These are phyloP conservation scores for Diaporthe velutina DNA, from an alignment of 2,329 filamentous ascomycete genomes.

Conservation along the genomic window DNA sequence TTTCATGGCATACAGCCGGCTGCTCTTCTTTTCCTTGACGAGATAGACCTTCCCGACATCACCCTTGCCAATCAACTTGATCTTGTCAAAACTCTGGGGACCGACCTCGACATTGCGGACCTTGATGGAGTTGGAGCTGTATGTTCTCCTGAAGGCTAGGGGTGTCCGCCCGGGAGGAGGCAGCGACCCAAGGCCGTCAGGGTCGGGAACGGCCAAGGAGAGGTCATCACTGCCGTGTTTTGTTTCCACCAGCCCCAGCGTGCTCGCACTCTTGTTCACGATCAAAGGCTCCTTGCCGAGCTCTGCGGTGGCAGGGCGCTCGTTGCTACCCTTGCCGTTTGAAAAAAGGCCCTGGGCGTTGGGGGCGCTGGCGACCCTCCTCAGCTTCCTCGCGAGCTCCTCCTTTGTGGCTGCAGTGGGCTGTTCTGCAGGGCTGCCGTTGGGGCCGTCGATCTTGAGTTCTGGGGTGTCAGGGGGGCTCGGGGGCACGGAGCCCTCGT, in stretches of 20 bases:
- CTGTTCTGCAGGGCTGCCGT: slow-evolving; percentile 74
- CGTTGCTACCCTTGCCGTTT: slow-evolving; percentile 68
- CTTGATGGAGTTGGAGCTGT: slow-evolving; percentile 99
- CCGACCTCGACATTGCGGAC: slow-evolving; percentile 97
- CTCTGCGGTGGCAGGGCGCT: slow-evolving; percentile 87
- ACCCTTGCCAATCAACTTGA: slow-evolving; percentile 98
- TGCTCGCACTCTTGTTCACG: slow-evolving; percentile 65
- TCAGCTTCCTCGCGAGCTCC: slow-evolving; percentile 91
- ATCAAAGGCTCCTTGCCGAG: slow-evolving; percentile 84
- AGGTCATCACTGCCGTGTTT: slow-evolving; percentile 56
- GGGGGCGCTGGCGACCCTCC: slow-evolving; percentile 94
- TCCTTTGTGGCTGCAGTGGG: slow-evolving; percentile 87
- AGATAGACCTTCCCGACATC: slow-evolving; percentile 99
- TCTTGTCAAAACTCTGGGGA: slow-evolving; percentile 97
- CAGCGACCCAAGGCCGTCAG: slow-evolving; percentile 71
- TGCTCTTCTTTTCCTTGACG: slow-evolving; percentile 97
- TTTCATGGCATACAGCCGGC: slow-evolving; percentile 97
- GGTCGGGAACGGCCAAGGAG: slow-evolving; percentile 56
- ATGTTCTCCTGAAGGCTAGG: slow-evolving; percentile 90
- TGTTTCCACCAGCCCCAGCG: slow-evolving; percentile 61
- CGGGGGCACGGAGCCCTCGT: slow-evolving; percentile 91
- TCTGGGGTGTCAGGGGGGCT: slow-evolving; percentile 92
- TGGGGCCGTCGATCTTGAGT: slow-evolving; percentile 78
- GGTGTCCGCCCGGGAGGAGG: slow-evolving; percentile 77
- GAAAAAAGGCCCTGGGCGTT: slow-evolving; percentile 94